A percentile compares a stretch with the other conserved stretches of the same genome.
Evolutionary conservation across 257 asterid species (phyloP).

Genomic region (Scutellaria barbata): DNA sequence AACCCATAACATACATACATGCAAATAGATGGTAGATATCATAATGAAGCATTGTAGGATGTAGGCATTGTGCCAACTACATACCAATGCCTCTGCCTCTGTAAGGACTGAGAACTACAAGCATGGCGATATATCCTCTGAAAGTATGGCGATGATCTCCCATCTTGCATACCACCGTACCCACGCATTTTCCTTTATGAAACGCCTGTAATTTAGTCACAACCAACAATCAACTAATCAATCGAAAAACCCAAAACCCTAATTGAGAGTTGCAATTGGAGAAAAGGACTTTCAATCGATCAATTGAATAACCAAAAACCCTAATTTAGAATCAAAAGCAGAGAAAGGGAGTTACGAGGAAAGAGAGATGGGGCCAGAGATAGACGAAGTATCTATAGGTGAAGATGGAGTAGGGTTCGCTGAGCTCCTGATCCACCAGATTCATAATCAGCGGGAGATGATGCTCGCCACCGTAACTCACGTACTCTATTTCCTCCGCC

Average conservation of each 20-base stretch:
- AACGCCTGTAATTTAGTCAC: conserved; percentile 58
- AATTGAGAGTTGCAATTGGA: background rate
- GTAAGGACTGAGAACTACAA: conserved; percentile 82
- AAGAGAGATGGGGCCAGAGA: conserved; percentile 93
- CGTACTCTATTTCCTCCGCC: conserved; percentile 63
- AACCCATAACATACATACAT: background rate
- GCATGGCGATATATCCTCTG: conserved; percentile 97
- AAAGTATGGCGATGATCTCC: conserved; percentile 89
- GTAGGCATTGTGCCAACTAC: conserved; percentile 1
- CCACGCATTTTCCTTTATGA: conserved; percentile 83
- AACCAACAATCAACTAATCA: conserved; percentile 4
- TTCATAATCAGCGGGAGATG: conserved; percentile 96
- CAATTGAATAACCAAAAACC: background rate
- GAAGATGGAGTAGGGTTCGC: conserved; percentile 97
- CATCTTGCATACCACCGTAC: conserved; percentile 96
- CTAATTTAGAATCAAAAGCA: background rate
- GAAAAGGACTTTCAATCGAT: conserved; percentile 26
- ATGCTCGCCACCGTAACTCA: conserved; percentile 92
- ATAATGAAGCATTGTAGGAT: background rate
- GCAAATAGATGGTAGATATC: background rate
- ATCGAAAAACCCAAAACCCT: background rate
- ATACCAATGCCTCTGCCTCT: conserved; percentile 90
- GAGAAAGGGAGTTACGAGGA: conserved; percentile 57
- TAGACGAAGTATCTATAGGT: conserved; percentile 97
- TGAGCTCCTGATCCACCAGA: conserved; percentile 92